Evolutionary conservation across 495 filamentous ascomycete species (phyloP).

Genomic region (Hypomontagnella monticulosa): DNA sequence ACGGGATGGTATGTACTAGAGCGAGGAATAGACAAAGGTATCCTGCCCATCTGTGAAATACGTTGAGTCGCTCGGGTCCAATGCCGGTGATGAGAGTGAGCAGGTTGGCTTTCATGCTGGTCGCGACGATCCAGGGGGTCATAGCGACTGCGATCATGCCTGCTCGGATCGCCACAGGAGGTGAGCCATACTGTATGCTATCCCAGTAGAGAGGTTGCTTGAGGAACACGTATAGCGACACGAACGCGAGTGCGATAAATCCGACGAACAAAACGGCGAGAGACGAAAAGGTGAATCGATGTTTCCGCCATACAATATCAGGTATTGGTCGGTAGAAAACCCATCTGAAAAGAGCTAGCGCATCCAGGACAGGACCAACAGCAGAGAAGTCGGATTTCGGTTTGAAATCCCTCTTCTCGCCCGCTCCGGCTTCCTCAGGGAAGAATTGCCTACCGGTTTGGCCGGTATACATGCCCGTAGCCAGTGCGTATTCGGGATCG

Average conservation of each 20-base stretch:
- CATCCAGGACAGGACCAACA: slow-evolving; percentile 75
- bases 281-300: slow-evolving; percentile 78
- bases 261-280: slow-evolving; percentile 73
- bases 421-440: slow-evolving; percentile 61
- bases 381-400: slow-evolving; percentile 75
- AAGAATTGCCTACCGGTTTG: slow-evolving; percentile 75
- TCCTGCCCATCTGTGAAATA: slow-evolving; percentile 92
- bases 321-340: slow-evolving; percentile 87
- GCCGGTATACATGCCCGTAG: slow-evolving; percentile 74
- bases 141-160: slow-evolving; percentile 95
- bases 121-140: slow-evolving; percentile 91
- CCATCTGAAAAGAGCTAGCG: slow-evolving; percentile 80
- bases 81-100: slow-evolving; percentile 88
- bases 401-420: slow-evolving; percentile 62
- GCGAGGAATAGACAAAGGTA: slow-evolving; percentile 86
- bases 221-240: slow-evolving; percentile 81
- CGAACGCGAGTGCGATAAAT: slow-evolving; percentile 71
- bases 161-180: slow-evolving; percentile 86
- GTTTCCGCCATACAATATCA: slow-evolving; percentile 67
- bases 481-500: slow-evolving; percentile 71
- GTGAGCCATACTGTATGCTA: slow-evolving; percentile 84
- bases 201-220: slow-evolving; percentile 86
- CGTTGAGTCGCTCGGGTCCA: slow-evolving; percentile 90
- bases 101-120: slow-evolving; percentile 91
- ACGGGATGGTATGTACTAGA: slow-evolving; percentile 85